A percentile compares a stretch with the other conserved stretches of the same genome.
These are phyloP conservation scores for Dysphania ambrosioides DNA, from an alignment of 148 eudicot species.

Conservation along the genomic window DNA sequence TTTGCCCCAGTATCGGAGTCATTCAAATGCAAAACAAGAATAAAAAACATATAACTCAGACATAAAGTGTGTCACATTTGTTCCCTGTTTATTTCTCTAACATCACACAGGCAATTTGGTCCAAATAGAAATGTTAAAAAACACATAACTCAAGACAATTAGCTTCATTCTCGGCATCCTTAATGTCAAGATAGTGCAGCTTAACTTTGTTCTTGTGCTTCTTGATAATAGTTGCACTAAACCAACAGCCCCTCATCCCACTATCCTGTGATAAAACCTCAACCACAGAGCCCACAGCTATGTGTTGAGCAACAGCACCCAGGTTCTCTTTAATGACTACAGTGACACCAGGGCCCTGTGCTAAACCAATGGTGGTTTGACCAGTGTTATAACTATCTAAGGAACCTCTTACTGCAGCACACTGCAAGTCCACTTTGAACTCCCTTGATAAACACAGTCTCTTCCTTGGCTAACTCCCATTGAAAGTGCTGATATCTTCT, in stretches of 20 bases:
- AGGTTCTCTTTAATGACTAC: conserved; percentile 3
- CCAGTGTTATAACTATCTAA: conserved; percentile 14
- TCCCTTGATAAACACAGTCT: conserved; percentile 49
- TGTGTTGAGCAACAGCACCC: conserved; percentile 16
- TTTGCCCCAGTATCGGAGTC: neutral
- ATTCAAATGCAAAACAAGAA: too few relatives aligned
- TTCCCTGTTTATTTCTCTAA: neutral
- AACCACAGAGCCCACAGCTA: conserved; percentile 50
- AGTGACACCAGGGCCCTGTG: conserved; percentile 11
- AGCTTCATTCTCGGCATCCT: conserved; percentile 68
- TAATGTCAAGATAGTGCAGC: conserved; percentile 64
- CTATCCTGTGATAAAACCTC: conserved; percentile 92
- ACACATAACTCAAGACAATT: conserved; percentile 61
- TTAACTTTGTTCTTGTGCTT: conserved; percentile 68
- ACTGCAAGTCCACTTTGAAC: conserved; percentile 23
- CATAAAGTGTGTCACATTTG: neutral
- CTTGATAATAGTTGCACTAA: conserved; percentile 59
- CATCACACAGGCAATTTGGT: neutral
- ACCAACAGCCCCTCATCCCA: conserved; percentile 94
- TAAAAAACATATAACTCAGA: neutral
- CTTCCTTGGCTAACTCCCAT: conserved; percentile 52
- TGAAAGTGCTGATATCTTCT: conserved; percentile 24
- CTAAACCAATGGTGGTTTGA: neutral
- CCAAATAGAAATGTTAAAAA: neutral
- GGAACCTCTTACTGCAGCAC: conserved; percentile 13